Evolutionary conservation across 164 flowering plant species (phyloP).

Genomic region (Vitis rotundifolia): DNA sequence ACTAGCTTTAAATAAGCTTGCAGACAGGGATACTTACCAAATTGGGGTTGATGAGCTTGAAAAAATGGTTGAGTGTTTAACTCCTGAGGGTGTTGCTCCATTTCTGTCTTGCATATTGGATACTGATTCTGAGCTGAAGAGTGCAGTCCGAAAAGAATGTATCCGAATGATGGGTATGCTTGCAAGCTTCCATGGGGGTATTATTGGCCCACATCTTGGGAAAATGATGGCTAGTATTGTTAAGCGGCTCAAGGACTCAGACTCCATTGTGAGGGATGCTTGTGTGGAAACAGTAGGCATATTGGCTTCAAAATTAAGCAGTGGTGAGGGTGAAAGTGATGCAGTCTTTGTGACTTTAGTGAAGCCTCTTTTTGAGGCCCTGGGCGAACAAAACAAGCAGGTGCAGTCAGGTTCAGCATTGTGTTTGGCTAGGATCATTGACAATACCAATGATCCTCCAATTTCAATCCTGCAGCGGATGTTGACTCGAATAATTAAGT

Average conservation of each 20-base stretch:
- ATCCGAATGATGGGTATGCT: conserved; percentile 67
- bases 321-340: conserved; percentile 34
- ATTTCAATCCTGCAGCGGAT: conserved; percentile 56
- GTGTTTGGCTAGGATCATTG: conserved; percentile 77
- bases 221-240: conserved; percentile 75
- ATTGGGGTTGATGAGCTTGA: conserved; percentile 80
- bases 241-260: conserved; percentile 82
- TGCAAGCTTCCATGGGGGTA: conserved; percentile 50
- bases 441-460: conserved; percentile 61
- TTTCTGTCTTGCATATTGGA: conserved; percentile 79
- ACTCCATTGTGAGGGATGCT: conserved; percentile 81
- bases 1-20: conserved; percentile 71
- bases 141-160: conserved; percentile 78
- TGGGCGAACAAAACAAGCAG: conserved; percentile 85
- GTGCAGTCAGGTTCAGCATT: conserved; percentile 81
- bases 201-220: conserved; percentile 51
- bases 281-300: conserved; percentile 77
- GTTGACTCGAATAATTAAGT: conserved; percentile 63
- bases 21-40: conserved; percentile 82
- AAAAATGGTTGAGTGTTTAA: conserved; percentile 58
- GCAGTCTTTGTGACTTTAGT: conserved; percentile 60
- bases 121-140: conserved; percentile 71
- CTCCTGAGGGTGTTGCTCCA: conserved; percentile 59
- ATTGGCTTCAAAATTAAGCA: conserved; percentile 59
- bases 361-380: conserved; percentile 85